Evolutionary conservation across 2,329 filamentous ascomycete species (phyloP), one percentile per base, ranked within the genome.

Genomic region (Cylindrodendrum hubeiense): DNA sequence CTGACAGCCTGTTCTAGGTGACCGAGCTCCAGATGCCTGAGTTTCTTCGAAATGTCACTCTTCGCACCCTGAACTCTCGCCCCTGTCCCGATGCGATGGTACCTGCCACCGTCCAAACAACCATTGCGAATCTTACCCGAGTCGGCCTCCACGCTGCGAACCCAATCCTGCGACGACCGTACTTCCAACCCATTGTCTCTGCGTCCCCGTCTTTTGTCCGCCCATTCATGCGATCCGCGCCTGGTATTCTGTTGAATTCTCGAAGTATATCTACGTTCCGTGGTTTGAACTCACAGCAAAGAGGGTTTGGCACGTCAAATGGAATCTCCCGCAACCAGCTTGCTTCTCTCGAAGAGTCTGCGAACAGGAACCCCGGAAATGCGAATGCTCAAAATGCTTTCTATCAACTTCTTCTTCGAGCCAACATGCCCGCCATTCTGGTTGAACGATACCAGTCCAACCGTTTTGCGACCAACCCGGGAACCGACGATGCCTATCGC

Each of bases 391-490:
- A 99, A 79, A 96, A 95, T 78, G 91, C 93, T 17, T 98, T 99
- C 79, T 99, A 99, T 78, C 92, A 95, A 77, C 91, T 95, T 49
- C 88, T 99, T 15, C 86, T 98, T 60, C 92, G 93, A 77, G 94
- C 95, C 55, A 96, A 97, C 75, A 95, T 98, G 92, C 93, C 95
- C 19, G 91, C 94, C 55, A 97, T 99, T 68, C 85, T 99, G 61
- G 88, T 98, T 65, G 94, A 98, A 80, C 87, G 96, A 74, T 96
- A 97, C 79, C 90, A 94, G 77, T 94, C 92, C 17, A 93, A 93
- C 67, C 89, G 91, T 60, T 99, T 95, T 78, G 95, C 95, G 12
- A 89, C 89, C 21, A 98, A 95, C 77, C 79, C 89, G 17, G 88
- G 89, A 13, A 91, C 91, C n/a, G 93, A 97, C 62, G 87, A 91